Evolutionary conservation across 208 protist species (phyloP).

Genomic region (Leishmania guyanensis): DNA sequence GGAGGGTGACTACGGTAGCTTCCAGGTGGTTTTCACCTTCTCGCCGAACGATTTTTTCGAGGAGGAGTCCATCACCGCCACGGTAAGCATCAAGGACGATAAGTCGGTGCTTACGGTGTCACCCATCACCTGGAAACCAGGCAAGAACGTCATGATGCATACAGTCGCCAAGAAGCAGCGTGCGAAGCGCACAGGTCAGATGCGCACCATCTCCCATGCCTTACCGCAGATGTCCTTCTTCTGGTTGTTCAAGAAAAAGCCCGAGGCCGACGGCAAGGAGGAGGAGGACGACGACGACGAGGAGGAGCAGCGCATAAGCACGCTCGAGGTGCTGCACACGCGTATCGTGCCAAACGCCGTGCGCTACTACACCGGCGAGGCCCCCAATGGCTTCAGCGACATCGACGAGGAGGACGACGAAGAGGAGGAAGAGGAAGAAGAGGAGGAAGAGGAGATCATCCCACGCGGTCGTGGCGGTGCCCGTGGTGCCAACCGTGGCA

Average conservation of each 20-base stretch:
- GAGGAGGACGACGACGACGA: conserved; percentile 47
- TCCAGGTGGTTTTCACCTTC: conserved; percentile 83
- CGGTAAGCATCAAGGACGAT: conserved; percentile 50
- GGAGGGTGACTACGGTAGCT: conserved; percentile 65
- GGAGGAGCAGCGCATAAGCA: conserved; percentile 45
- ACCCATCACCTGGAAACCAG: conserved; percentile 78
- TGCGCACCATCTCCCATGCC: conserved; percentile 45
- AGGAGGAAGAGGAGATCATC: conserved; percentile 37
- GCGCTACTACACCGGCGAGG: conserved; percentile 88
- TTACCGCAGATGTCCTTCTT: conserved; percentile 81
- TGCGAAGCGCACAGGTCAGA: conserved; percentile 44
- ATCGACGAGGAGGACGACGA: conserved; percentile 79
- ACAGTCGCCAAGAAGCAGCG: conserved; percentile 63
- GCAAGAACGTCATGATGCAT: conserved; percentile 75
- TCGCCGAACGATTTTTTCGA: conserved; percentile 81
- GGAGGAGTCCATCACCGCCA: conserved; percentile 67
- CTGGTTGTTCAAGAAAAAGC: conserved; percentile 64
- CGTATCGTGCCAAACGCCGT: conserved; percentile 80
- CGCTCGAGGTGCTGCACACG: conserved; percentile 65
- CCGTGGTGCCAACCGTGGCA: conserved; percentile 24
- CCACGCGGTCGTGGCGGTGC: conserved; percentile 42
- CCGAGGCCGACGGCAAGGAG: conserved; percentile 21
- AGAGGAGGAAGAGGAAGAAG: conserved; percentile 72
- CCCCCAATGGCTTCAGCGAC: conserved; percentile 72
- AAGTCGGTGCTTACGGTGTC: conserved; percentile 48